Evolutionary conservation across 1,284 basidiomycete species (phyloP), one percentile per base, ranked within the genome.

Genomic region (Porodaedalea pini): DNA sequence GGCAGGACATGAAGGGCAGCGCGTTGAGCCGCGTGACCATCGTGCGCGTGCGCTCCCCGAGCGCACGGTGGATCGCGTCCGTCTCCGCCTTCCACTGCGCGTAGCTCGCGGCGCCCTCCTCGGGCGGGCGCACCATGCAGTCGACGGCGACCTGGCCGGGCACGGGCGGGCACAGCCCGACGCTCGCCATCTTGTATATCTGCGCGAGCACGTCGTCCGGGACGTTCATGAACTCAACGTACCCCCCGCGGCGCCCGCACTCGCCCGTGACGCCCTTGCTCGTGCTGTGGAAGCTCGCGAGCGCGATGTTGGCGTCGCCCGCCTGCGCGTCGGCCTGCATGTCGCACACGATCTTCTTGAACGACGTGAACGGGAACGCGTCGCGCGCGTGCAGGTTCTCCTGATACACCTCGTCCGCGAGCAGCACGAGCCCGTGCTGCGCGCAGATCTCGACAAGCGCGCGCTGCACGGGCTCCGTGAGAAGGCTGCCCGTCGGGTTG

Each of bases 391-490:
- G 95, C 49, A 97, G 82, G 77, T 98, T 98, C 65, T 77, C 78
- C 72, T 98, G 94, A 78, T 98, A 97, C 8, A 98, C 94, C 71
- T 98, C 94, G 70, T 98, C 94, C 0, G 94, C 94, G 62, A 97
- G 81, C 45, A 98, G 82, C 15, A 96, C 85, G 57, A 98, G 83
- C n/a, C 78, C 77, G 72, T 97, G 78, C 64, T 89, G 78, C 70
- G 94, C 90, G 73, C 93, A 95, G 15, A 97, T 74, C 47, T 82
- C 73, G 19, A 96, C 83, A 62, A 98, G 81, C 51, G 80, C 75
- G 61, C 81, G 75, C 78, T 94, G 91, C 21, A 88, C 90, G 48
- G 73, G 65, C 59, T 82, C 77, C 60, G 86, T 81, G 10, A 98
- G 79, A 58, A 94, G 80, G 2, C 87, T 83, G 40, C 94, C 95